These are phyloP conservation scores for Paraurostyla sp. DNA, from an alignment of 73 alveolate genomes.

Conservation along the genomic window DNA sequence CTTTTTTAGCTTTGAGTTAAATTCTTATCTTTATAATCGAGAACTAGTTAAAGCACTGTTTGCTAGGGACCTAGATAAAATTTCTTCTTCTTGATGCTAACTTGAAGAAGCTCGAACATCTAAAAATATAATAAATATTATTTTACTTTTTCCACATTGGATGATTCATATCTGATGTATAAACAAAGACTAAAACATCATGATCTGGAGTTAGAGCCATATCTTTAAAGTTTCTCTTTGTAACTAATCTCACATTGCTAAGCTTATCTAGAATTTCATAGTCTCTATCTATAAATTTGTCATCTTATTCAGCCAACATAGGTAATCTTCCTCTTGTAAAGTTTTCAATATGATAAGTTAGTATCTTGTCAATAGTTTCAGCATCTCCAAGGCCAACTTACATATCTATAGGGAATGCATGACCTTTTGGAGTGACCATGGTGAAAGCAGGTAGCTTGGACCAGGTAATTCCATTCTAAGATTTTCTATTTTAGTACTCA, in stretches of 20 bases:
- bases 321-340: slow-evolving; percentile 42
- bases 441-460: slow-evolving; percentile 11
- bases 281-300: neutral
- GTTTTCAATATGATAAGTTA: slow-evolving; percentile 20
- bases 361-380: slow-evolving; percentile 19
- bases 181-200: slow-evolving; percentile 49
- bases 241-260: slow-evolving; percentile 22
- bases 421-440: slow-evolving; percentile 9
- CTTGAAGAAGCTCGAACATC: too few species aligned
- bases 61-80: neutral
- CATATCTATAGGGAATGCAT: slow-evolving; percentile 37
- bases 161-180: slow-evolving; percentile 20
- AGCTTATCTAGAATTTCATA: slow-evolving; percentile 34
- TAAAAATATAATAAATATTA: neutral
- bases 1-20: neutral
- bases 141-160: slow-evolving; percentile 52
- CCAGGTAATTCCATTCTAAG: slow-evolving; percentile 9
- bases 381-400: slow-evolving; percentile 11
- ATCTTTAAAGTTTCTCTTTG: neutral
- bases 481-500: neutral
- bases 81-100: neutral
- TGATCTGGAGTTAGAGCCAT: slow-evolving; percentile 13
- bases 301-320: neutral
- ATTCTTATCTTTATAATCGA: neutral
- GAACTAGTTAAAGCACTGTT: slow-evolving; percentile 28